Conservation (phyloP, 768 basidiomycete genomes). For the Lentinula sp. region DNA sequence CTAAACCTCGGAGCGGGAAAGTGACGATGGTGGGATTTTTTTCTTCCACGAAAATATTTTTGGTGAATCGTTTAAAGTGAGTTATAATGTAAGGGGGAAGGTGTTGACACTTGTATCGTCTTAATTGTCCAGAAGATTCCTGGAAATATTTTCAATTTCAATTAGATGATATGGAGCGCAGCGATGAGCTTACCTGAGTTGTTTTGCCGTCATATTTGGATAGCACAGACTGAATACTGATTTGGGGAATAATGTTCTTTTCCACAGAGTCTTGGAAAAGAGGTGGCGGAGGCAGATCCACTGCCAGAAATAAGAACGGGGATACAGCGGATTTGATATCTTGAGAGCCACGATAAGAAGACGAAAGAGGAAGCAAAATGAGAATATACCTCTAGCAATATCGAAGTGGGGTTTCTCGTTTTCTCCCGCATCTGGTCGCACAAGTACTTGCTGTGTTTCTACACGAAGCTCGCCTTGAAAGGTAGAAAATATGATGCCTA, state of each 20-base stretch:
- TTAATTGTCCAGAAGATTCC: slow-evolving; percentile 83
- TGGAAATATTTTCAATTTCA: slow-evolving; percentile 18
- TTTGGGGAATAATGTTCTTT: slow-evolving; percentile 99
- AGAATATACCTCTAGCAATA: slow-evolving; percentile 76
- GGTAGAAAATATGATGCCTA: slow-evolving; percentile 86
- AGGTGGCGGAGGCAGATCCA: slow-evolving; percentile 96
- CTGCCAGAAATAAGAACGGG: slow-evolving; percentile 92
- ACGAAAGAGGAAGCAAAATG: slow-evolving; percentile 8
- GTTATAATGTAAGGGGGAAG: slow-evolving; percentile 91
- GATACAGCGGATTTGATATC: slow-evolving; percentile 83
- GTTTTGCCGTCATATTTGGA: slow-evolving; percentile 92
- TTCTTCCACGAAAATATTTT: slow-evolving; percentile 95
- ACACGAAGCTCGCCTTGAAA: slow-evolving; percentile 93
- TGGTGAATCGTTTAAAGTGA: slow-evolving; percentile 95
- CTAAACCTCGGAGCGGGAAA: slow-evolving; percentile 89
- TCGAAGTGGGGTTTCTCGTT: slow-evolving; percentile 88
- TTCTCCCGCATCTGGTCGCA: slow-evolving; percentile 69
- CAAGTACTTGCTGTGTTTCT: slow-evolving; percentile 89
- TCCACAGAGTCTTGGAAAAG: slow-evolving; percentile 94
- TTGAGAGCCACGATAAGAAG: slow-evolving; percentile 20
- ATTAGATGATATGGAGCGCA: neutral
- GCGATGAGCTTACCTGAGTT: slow-evolving; percentile 58
- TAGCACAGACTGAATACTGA: slow-evolving; percentile 82
- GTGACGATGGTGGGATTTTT: slow-evolving; percentile 99
- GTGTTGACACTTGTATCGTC: slow-evolving; percentile 84